Base-by-base conservation (phyloP, 2,329 filamentous ascomycete genomes). In the Botrytis squamosa region DNA sequence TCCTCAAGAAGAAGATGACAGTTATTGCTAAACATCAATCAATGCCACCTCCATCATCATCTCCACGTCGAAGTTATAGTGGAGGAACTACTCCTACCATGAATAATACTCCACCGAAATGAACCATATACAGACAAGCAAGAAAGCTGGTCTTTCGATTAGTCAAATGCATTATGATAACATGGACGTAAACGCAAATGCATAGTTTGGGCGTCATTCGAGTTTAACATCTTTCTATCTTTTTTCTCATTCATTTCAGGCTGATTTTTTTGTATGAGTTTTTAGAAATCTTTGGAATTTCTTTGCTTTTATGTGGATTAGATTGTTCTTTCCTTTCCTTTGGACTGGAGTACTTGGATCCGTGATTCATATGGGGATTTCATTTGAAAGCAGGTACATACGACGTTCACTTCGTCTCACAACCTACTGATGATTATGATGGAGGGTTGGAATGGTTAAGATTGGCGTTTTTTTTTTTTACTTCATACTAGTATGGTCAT, bases 1-100 rank as follows among this genome's bases (percentile, higher is more conserved):
- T 85, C 33, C 87, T 91, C 67, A 86, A 86, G 72, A 89, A 89
- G 82, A 91, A 90, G 83, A 85, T 88, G 79, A 86, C 85, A 64
- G 85, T 89, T 80, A 91, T 91, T 80, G 87, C 86, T 25, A 88
- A 88, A 74, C 79, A 81, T 73, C 76, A 79, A 66, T 77, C 77
- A 59, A 73, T 77, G 46, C 76, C 78, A 60, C 78, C 79, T 36
- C 7, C 25, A 42, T 20, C 22, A 33, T 77, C 78, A 14, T 79
- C 78, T 42, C 79, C 79, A 74, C 77, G 79, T 49, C 79, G 76
- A 38, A 75, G 73, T n/a, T 77, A 80, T 46, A 81, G 80, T 60
- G 78, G 79, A 70, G 79, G 80, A 33, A 79, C 78, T 4, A 81
- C 80, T 49, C 80, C 80, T 5, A 81, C 80, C 10, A 75, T 80